Evolutionary conservation across 2,329 filamentous ascomycete species (phyloP), one percentile per base, ranked within the genome.

Genomic region (Hypoxylon sp.): DNA sequence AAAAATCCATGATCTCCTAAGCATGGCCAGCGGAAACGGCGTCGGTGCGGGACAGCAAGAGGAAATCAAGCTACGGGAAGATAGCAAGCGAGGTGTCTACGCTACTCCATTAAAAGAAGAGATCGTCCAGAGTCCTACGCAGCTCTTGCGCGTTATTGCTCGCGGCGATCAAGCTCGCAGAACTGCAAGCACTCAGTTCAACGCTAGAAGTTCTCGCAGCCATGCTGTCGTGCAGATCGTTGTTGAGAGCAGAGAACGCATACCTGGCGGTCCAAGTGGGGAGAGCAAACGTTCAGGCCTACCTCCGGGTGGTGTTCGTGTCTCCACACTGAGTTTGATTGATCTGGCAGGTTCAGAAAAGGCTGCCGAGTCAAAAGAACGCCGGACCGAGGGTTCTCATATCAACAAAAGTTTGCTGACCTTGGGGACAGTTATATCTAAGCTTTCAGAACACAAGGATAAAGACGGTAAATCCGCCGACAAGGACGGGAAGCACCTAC

Each of bases 171-270:
- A 97, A 78, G 94, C 95, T 25, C 89, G 96, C 76, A 88, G 95
- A 75, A 97, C 94, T 1, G 94, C 94, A 64, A 97, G 95, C 79
- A 99, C 96, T 0, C 96, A 99, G 77, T 99, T 97, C 86, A 99
- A 99, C 78, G 89, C 95, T 20, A 90, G 95, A 74, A 98, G 95
- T 83, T 99, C 96, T 54, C 93, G 96, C 82, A 98, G 94, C 88
- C 96, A 99, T 77, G 96, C 96, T 0, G 96, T 99, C 20, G 96
- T 99, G 40, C 96, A 99, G 80, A 99, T 99, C 74, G 95, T 99
- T 1, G 96, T 99, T 11, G 96, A 99, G 80, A 98, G 95, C 78
- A 89, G 96, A 79, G 95, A 98, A 80, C 92, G 96, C 51, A 89
- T 91, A 46, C 89, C 93, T 0, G 85, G 86, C 8, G 84, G 82